Evolutionary conservation across 192 early-diverging fungal genomes (phyloP).

Genomic region (Coemansia sp.): DNA sequence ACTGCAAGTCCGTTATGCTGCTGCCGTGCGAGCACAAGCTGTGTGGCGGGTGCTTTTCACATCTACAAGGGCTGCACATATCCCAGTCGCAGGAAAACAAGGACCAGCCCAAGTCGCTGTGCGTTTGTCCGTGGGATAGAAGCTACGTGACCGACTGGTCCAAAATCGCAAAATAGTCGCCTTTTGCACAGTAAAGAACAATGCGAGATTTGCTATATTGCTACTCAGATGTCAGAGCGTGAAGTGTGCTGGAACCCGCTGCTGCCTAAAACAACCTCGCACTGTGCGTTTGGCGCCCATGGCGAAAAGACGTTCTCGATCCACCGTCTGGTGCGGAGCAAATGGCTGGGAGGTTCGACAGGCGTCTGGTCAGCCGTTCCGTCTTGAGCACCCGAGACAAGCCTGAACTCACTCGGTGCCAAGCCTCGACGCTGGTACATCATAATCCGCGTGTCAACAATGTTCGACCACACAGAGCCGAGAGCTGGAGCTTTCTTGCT

Average conservation of each 20-base stretch:
- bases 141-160: slow-evolving; percentile 5
- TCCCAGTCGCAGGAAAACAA: slow-evolving; percentile 18
- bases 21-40: slow-evolving; percentile 32
- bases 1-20: slow-evolving; percentile 26
- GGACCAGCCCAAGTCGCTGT: neutral
- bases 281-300: slow-evolving; percentile 32
- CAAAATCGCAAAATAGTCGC: neutral
- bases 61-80: slow-evolving; percentile 15
- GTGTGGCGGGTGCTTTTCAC: slow-evolving; percentile 28
- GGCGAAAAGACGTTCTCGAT: slow-evolving; percentile 37
- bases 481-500: slow-evolving; percentile 63
- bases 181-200: neutral
- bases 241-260: slow-evolving; percentile 22
- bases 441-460: slow-evolving; percentile 65
- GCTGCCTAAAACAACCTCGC: slow-evolving; percentile 33
- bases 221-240: neutral
- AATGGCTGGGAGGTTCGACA: slow-evolving; percentile 3
- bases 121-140: slow-evolving; percentile 43
- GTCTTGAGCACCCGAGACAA: neutral
- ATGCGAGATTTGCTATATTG: neutral
- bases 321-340: slow-evolving; percentile 36
- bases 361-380: neutral
- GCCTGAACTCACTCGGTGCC: slow-evolving; percentile 7
- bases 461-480: slow-evolving; percentile 72
- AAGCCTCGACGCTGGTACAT: slow-evolving; percentile 44